These are phyloP conservation scores for Lipomyces sp. DNA, from an alignment of 805 yeast species.

Conservation along the genomic window DNA sequence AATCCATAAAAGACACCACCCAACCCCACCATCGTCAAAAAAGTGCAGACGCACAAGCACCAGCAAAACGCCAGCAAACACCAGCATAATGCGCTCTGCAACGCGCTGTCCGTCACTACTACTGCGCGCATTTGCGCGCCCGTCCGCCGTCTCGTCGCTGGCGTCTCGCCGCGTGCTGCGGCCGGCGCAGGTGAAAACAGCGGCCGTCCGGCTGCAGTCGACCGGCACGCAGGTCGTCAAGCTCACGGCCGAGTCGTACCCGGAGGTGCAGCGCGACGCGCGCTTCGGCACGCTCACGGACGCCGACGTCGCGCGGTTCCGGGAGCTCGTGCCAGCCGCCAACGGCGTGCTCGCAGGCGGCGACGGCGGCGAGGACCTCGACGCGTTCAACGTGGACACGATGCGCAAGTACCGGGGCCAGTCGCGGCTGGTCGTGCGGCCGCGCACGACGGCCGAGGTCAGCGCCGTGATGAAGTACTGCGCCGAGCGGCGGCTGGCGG, in stretches of 20 bases:
- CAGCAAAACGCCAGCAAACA: too few species aligned
- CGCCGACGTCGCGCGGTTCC: slow-evolving; percentile 60
- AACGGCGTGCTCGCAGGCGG: slow-evolving; percentile 46
- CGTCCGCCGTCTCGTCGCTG: slow-evolving; percentile 4
- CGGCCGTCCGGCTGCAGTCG: slow-evolving; percentile 5
- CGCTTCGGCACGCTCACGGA: slow-evolving; percentile 42
- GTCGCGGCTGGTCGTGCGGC: slow-evolving; percentile 74
- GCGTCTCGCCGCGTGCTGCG: slow-evolving; percentile 7
- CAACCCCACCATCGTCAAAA: too few species aligned
- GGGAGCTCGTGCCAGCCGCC: slow-evolving; percentile 48
- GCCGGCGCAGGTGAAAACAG: neutral
- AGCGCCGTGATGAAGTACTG: slow-evolving; percentile 74
- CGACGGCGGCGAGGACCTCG: slow-evolving; percentile 56
- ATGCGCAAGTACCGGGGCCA: slow-evolving; percentile 93
- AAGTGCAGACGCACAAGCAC: too few species aligned
- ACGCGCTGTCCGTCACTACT: neutral
- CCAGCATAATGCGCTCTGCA: too few species aligned
- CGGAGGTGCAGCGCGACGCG: slow-evolving; percentile 30
- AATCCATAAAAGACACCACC: too few species aligned
- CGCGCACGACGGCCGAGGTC: slow-evolving; percentile 75
- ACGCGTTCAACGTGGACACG: slow-evolving; percentile 83
- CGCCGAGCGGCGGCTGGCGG: slow-evolving; percentile 70
- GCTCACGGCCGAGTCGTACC: slow-evolving; percentile 30
- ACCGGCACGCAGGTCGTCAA: slow-evolving; percentile 17
- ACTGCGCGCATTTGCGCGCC: neutral